Evolutionary conservation across 441 rosid genomes (phyloP).

Genomic region (Aleurites moluccanus): DNA sequence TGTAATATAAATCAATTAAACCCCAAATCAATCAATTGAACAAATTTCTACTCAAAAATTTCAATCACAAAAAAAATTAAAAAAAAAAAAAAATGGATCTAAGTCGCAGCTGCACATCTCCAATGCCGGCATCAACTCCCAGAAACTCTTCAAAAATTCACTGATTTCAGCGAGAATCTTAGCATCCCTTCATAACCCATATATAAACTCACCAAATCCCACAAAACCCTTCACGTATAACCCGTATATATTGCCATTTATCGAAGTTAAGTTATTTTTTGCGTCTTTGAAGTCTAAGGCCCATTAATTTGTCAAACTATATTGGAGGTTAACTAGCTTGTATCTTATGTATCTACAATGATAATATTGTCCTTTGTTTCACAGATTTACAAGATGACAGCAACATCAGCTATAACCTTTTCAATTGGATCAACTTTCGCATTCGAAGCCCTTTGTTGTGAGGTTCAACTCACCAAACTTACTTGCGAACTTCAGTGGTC

Average conservation of each 20-base stretch:
- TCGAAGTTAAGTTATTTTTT: not conserved
- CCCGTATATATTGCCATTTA: no score
- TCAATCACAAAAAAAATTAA: no score
- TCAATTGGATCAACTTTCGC: conserved; percentile 51
- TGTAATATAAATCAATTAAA: no score
- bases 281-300: not conserved
- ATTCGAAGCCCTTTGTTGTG: conserved; percentile 40
- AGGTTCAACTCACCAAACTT: conserved; percentile 41
- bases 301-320: not conserved
- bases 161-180: conserved; percentile 15
- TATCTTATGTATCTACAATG: not conserved
- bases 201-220: conserved; percentile 3
- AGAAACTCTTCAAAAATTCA: conserved; percentile 30
- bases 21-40: no score
- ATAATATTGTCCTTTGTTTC: not conserved
- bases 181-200: conserved; percentile 17
- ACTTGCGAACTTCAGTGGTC: conserved; percentile 51
- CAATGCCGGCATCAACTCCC: conserved; percentile 38
- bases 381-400: conserved; percentile 56
- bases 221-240: not conserved
- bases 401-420: conserved; percentile 63
- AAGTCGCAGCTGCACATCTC: not conserved
- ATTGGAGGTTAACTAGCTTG: not conserved
- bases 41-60: no score
- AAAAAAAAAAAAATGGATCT: no score